Evolutionary conservation across 1,139 yeast genomes (phyloP).

Genomic region (Taiozyma sp.): DNA sequence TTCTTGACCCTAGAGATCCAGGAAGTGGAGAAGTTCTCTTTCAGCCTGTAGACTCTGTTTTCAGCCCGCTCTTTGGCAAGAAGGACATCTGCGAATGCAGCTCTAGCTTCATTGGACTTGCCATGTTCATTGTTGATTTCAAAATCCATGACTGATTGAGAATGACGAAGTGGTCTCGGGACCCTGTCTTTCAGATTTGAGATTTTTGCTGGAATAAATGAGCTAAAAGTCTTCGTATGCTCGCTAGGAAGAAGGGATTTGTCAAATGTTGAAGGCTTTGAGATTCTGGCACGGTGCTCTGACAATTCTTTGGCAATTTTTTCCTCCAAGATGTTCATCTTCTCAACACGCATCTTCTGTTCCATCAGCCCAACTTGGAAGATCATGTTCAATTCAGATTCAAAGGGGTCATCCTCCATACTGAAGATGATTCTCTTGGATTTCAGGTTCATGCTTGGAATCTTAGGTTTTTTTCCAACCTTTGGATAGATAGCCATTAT

Average conservation of each 20-base stretch:
- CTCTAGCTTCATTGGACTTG: not conserved
- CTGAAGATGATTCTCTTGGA: conserved; percentile 43
- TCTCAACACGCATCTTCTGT: conserved; percentile 61
- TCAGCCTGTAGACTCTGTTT: conserved; percentile 20
- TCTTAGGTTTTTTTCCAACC: conserved; percentile 30
- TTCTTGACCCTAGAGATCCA: conserved; percentile 66
- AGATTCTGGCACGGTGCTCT: not conserved
- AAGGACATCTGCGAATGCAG: not conserved
- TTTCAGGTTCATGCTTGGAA: conserved; percentile 48
- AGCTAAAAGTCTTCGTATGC: not conserved
- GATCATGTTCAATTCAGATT: conserved; percentile 67
- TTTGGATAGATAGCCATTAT: conserved; percentile 33
- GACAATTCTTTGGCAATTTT: conserved; percentile 19
- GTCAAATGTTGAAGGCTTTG: conserved; percentile 2
- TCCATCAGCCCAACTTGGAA: conserved; percentile 75
- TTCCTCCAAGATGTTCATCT: conserved; percentile 48
- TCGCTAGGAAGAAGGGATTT: conserved; percentile 1
- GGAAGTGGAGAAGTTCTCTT: conserved; percentile 55
- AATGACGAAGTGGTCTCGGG: not conserved
- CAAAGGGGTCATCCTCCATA: conserved; percentile 89
- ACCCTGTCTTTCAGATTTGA: conserved; percentile 1
- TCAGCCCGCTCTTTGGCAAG: conserved; percentile 2
- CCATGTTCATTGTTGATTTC: not conserved
- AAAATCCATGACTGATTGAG: conserved; percentile 3
- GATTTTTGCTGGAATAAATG: conserved; percentile 4